Base-by-base conservation (phyloP, 1,284 basidiomycete species). In the Xerocomus nothofagi region DNA sequence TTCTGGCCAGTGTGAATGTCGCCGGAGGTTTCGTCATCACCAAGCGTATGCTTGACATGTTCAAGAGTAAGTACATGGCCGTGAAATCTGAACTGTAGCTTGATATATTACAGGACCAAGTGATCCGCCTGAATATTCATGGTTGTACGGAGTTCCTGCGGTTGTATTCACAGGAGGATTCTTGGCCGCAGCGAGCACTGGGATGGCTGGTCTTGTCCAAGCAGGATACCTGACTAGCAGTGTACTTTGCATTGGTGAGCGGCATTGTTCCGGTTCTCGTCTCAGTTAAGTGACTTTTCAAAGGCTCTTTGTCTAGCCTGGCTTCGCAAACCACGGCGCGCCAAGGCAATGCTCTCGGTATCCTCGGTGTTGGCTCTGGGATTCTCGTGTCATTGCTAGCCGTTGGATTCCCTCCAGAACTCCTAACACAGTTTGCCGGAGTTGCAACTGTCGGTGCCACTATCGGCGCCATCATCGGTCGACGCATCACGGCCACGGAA, bases 31-130 rank as follows among this genome's bases (percentile, higher is more conserved):
- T 91, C 61, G 80, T 88, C 24, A 85, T 90, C 61, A 89, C 87
- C 14, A 89, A 91, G 68, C 82, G 89, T 42, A 93, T 93, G 91
- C 74, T 92, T 55, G 88, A 92, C 62, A 91, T 93, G 84, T 93
- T 93, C 71, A 89, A 88, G 70, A 83, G 90, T 86, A 64, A 57
- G 77, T 62, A 15, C 17, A 30, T 36, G 20, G 27, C 33, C 18
- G 54, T 21, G 21, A 34, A 34, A 33, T 43, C 38, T 26, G 14
- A 52, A 15, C 8, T 36, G 8, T 6, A 31, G 17, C 42, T 57
- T 46, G 48, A 37, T 18, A 41, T 21, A 29, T 14, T 55, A 42
- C 56, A 86, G 84, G 85, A 39, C 83, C 84, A 1, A 86, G 81
- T 44, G 90, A 93, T 69, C 91, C 90, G 15, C 88, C 90, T 3